Evolutionary conservation across 2,329 filamentous ascomycete genomes (phyloP), one percentile per base, ranked within the genome.

Genomic region (Chrysoporthe puriensis): DNA sequence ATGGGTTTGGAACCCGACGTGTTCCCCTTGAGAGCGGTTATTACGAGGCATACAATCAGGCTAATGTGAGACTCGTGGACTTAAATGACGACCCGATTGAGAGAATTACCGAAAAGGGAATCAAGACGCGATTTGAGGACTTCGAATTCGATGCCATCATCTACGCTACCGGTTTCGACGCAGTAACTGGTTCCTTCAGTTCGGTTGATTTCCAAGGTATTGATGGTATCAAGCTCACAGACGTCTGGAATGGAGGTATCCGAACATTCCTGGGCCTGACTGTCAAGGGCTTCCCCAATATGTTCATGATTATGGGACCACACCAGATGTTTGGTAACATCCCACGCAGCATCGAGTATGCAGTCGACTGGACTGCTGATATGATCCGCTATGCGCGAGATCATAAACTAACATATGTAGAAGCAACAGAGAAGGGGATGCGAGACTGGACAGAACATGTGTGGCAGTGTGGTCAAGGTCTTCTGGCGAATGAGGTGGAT

Each of bases 361-460:
- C 80, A 1, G 81, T 82, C 0, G 73, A 76, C 18, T 79, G 78
- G 75, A 75, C 79, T 2, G 73, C 77, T 0, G 76, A 78, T 18
- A 74, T 79, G 26, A 74, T 82, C 1, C 68, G 72, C 3, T 77
- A 73, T 63, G 76, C 75, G 11, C 69, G 72, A 3, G 74, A 78
- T 5, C 73, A 78, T 7, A 71, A 74, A 0, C 72, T 81, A 18
- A 78, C 74, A 0, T 79, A 74, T 43, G 75, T 78, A 3, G 81
- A 82, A 71, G 76, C 82, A 2, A 83, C 79, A 0, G 71, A 77
- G 7, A 76, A 81, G 50, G 79, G 74, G 0, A 75, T 80, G 63
- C 71, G 77, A 4, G 69, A 71, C 14, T 85, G 83, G 83, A 83
- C 81, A 0, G 73, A 82, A 50, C 84, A 85, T 75, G 84, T 86